phyloP scores from a whole-genome alignment of 2,329 filamentous ascomycete genomes.

The Neofusicoccum ribis region DNA sequence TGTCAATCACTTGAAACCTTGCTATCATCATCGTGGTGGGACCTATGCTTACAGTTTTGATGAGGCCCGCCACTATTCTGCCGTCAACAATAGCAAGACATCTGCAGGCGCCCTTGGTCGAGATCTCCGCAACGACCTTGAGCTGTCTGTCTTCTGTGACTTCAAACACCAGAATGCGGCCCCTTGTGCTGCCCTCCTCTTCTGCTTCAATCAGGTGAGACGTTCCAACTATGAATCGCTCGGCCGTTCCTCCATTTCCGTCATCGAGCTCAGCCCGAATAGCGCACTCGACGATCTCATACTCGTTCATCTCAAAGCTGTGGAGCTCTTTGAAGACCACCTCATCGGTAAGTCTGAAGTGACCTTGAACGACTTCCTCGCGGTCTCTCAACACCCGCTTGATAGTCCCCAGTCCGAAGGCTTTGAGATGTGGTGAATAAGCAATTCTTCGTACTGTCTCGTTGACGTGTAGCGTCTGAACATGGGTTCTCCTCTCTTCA shows the following conservation, averaged over 20 bases:
- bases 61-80: slow-evolving; percentile 81
- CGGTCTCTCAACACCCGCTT: slow-evolving; percentile 69
- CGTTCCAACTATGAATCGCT: slow-evolving; percentile 90
- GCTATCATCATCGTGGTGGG: too few species aligned
- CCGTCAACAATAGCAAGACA: slow-evolving; percentile 70
- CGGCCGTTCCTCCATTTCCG: slow-evolving; percentile 57
- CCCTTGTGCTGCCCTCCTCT: slow-evolving; percentile 55
- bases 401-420: slow-evolving; percentile 86
- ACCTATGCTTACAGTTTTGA: slow-evolving; percentile 69
- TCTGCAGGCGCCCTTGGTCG: slow-evolving; percentile 77
- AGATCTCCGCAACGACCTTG: slow-evolving; percentile 68
- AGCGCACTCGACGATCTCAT: slow-evolving; percentile 83
- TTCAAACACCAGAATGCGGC: slow-evolving; percentile 82
- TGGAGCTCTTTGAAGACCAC: slow-evolving; percentile 80
- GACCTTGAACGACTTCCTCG: slow-evolving; percentile 73
- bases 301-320: slow-evolving; percentile 62
- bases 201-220: slow-evolving; percentile 68
- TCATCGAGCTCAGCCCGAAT: slow-evolving; percentile 72
- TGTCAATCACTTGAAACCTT: not conserved
- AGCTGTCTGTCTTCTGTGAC: slow-evolving; percentile 73
- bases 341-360: slow-evolving; percentile 89
- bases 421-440: slow-evolving; percentile 75
- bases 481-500: slow-evolving; percentile 81
- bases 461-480: slow-evolving; percentile 73
- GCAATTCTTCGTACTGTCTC: slow-evolving; percentile 85